Base-by-base conservation (phyloP, 2,329 filamentous ascomycete species). In the Botrytis cinerea region DNA sequence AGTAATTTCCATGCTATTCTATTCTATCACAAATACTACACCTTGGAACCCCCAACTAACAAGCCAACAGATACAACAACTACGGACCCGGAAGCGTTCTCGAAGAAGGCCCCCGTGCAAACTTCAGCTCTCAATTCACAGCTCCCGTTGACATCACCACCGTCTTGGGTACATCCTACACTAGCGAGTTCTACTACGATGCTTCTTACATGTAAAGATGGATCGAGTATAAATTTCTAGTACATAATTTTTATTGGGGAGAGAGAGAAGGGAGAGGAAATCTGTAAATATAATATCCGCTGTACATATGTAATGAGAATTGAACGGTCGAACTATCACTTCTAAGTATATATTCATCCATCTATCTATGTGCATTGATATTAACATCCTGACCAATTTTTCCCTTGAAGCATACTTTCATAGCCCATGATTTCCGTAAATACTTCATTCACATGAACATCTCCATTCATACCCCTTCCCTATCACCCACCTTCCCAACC, bases 71-170 rank as follows among this genome's bases (percentile, higher is more conserved):
- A 32, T 70, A 60, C n/a, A 57, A 32, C 28, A 89, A 89, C 78
- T 83, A 81, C 12, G 87, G 87, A 1, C 80, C 81, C 61, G 87
- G 87, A 43, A 76, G 73, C 54, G 51, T 71, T 9, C 32, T 64
- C 35, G 54, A 69, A 18, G 73, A 74, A 59, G 62, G 72, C 1
- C 73, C 74, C 5, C 76, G 78, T 57, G 75, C 77, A 10, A 72
- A 38, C 59, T 78, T 76, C n/a, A 71, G 73, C 9, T 67, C 70
- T 22, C 71, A 75, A 35, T 57, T 76, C 45, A 69, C 32, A n/a
- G 72, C 63, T 16, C 60, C 74, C 2, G 45, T 78, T 22, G 63
- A 25, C 0, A 74, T 75, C 68, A 73, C 73, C 57, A 71, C 59
- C 16, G 70, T 78, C 16, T 72, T 78, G 66, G 77, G 77, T 35